Base-by-base conservation (phyloP, 345 rosid genomes). In the Linum usitatissimum region DNA sequence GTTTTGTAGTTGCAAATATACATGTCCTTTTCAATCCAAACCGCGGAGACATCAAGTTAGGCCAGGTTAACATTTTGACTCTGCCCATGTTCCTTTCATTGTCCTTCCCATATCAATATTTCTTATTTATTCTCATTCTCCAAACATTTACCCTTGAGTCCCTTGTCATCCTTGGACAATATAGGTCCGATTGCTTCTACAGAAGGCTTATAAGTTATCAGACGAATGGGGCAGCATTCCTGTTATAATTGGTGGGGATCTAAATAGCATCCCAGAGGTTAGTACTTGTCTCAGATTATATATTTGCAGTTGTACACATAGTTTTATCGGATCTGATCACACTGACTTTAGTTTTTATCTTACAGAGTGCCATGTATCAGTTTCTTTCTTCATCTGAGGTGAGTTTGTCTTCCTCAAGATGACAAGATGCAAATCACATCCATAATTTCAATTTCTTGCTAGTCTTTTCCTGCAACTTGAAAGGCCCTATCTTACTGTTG, bases 31-130 rank as follows among this genome's bases (percentile, higher is more conserved):
- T 77, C 73, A 87, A 92, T 71, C 95, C 90, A 20, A 89, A 79
- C 59, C 93, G 91, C 59, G 98, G 98, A 65, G 95, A 89, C 72
- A 78, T 89, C 66, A 87, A 92, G 78, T 78, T 89, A 20, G 97
- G 97, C 65, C 94, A 87, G 96, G 95, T 85, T 31, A 31, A 31
- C 36, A 9, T 18, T 13, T 19, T 6, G 28, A 15, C 10, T 5
- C 20, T 9, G 58, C 4, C 23, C 9, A 9, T 18, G 18, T 0
- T 55, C 9, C 30, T 23, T 6, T 55, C n/a, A 13, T 18, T 55
- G 58, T 10, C n/a, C n/a, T n/a, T 55, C 18, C 36, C 36, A 18
- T 23, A 17, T 18, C 19, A 4, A 55, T 18, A 5, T 8, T 55
- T 13, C 21, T 17, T 19, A 23, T 55, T 23, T 19, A 8, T 23